Percentiles rank a stretch among this genome's conserved stretches.
Conservation (phyloP, 1,284 basidiomycete species). For the Leccinum pachyderme region DNA sequence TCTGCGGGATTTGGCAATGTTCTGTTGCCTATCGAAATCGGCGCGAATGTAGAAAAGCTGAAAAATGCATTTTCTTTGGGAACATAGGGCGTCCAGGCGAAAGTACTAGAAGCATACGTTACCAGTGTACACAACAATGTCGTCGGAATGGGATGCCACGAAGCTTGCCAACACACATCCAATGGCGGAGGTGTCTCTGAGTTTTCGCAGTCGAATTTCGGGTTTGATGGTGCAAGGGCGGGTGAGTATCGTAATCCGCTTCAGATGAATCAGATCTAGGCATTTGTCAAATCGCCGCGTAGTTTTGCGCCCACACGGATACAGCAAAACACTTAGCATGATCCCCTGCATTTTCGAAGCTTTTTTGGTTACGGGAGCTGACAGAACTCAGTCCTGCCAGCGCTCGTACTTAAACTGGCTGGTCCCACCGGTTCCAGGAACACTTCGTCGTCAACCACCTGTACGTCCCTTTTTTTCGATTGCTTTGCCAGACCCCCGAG, state of each 20-base stretch:
- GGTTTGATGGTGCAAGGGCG: constrained; percentile 8
- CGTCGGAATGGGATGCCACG: no score
- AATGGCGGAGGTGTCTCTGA: no score
- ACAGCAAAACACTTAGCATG: constrained; percentile 10
- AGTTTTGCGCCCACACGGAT: constrained; percentile 2
- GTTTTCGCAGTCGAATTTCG: not conserved
- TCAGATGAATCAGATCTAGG: no score
- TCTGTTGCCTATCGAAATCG: not conserved
- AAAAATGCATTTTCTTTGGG: not conserved
- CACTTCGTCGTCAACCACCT: not conserved
- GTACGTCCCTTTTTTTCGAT: not conserved
- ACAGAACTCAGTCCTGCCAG: constrained; percentile 15
- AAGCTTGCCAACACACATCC: no score
- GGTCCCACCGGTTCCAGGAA: not conserved
- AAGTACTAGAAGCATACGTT: not conserved
- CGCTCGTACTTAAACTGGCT: constrained; percentile 21
- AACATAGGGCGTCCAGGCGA: not conserved
- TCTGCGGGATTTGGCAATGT: not conserved
- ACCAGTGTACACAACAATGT: no score
- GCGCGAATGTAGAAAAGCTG: not conserved
- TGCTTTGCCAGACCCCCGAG: not conserved
- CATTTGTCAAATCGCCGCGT: constrained; percentile 6
- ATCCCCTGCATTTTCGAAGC: constrained; percentile 12
- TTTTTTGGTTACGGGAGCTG: constrained; percentile 19
- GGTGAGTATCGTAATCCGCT: constrained; percentile 11